Base-by-base conservation (phyloP, 2,329 filamentous ascomycete genomes). In the Epichloe coenophiala region DNA sequence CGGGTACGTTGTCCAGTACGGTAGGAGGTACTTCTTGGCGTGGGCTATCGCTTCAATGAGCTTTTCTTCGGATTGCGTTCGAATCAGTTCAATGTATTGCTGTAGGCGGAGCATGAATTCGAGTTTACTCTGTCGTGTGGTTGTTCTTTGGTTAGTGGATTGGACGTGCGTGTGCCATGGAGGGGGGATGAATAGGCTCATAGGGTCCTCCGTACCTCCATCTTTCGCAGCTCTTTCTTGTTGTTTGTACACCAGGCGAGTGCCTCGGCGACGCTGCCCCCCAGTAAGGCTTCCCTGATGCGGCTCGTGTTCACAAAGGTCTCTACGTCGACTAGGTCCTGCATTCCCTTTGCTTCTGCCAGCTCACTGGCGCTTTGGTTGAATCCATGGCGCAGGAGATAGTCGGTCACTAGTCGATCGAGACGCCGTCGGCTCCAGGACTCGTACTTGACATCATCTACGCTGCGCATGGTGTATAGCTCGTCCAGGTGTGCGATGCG, bases 81-180 rank as follows among this genome's bases (percentile, higher is more conserved):
- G 77, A 53, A 95, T 81, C 54, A 97, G 75, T 67, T 97, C 93
- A 59, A 97, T 90, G 65, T 90, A 97, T 65, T 97, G 90, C 65
- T 98, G 93, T 60, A 94, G 76, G 12, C 93, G 83, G 42, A 98
- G 77, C 74, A 95, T 88, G 62, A 95, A 95, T 66, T 98, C 93
- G 15, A 98, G 77, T 57, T 85, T 86, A 61, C 84, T 88, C 76
- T 88, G 17, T 37, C n/a, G 27, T 11, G 27, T 31, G 44, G 55
- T 51, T 50, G 53, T 49, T 12, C 45, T 41, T 17, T 36, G 15
- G 15, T n/a, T 21, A 33, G 19, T 13, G 45, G 23, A 39, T 12
- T 63, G 21, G 11, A 15, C 8, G 21, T 8, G 36, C 19, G 36
- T 36, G 41, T 15, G 11, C 3, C 23, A 12, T 43, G 41, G 6